These are phyloP conservation scores for Hypsizygus marmoreus DNA, from an alignment of 768 basidiomycete species.

Conservation along the genomic window DNA sequence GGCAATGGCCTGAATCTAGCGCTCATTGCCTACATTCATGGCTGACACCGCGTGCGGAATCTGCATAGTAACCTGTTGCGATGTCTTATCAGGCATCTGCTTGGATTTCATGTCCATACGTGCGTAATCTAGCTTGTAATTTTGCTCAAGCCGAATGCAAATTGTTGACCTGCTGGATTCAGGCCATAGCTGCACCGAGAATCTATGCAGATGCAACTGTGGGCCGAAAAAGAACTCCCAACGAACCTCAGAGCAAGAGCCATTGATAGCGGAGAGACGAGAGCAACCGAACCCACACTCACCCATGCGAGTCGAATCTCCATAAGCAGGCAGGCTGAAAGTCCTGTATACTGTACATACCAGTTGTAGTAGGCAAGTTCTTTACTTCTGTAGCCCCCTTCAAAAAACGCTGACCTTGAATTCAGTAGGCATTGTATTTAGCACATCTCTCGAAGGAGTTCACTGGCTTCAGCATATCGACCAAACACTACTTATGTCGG, in stretches of 20 bases:
- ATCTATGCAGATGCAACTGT: conserved; percentile 27
- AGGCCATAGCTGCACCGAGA: conserved; percentile 40
- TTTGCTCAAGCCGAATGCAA: not conserved
- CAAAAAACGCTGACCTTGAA: too few relatives aligned
- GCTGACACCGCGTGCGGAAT: conserved; percentile 29
- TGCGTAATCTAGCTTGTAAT: conserved; percentile 20
- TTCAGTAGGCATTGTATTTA: too few relatives aligned
- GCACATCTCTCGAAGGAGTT: too few relatives aligned
- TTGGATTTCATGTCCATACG: conserved; percentile 41
- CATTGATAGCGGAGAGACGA: conserved; percentile 26
- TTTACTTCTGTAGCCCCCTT: too few relatives aligned
- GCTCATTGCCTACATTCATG: conserved; percentile 27
- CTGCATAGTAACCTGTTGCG: conserved; percentile 30
- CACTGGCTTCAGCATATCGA: too few relatives aligned
- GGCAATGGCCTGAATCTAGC: too few relatives aligned
- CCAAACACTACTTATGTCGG: too few relatives aligned
- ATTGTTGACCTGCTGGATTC: not conserved
- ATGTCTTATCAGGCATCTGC: conserved; percentile 38
- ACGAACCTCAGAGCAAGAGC: conserved; percentile 24
- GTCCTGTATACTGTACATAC: not conserved
- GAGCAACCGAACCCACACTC: conserved; percentile 27
- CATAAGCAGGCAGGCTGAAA: not conserved
- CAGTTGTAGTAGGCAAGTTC: not conserved
- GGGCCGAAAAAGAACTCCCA: conserved; percentile 12
- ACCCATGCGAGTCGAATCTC: conserved; percentile 23